These are phyloP conservation scores for Phlebopus sp. DNA, from an alignment of 1,284 basidiomycete genomes.

Conservation along the genomic window DNA sequence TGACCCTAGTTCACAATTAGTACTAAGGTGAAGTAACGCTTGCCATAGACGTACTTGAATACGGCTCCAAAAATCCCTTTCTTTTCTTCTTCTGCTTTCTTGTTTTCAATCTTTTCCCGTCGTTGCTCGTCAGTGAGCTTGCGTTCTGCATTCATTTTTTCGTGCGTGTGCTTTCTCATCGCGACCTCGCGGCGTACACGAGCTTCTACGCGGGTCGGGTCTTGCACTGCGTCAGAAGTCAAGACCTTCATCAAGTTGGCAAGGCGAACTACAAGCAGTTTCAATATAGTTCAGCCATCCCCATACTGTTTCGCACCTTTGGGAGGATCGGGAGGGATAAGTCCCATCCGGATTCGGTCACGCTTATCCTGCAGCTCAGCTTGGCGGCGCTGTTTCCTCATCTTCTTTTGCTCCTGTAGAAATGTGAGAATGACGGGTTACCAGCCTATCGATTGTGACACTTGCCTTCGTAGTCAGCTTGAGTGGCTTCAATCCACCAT, in stretches of 20 bases:
- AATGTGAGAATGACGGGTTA: conserved; percentile 1
- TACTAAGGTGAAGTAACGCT: neutral
- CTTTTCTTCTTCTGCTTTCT: conserved; percentile 83
- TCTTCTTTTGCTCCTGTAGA: conserved; percentile 90
- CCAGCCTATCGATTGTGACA: neutral
- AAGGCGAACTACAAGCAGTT: conserved; percentile 67
- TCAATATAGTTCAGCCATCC: conserved; percentile 11
- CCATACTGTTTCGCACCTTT: conserved; percentile 60
- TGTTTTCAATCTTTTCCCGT: conserved; percentile 80
- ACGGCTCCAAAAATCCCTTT: conserved; percentile 85
- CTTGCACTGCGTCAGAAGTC: conserved; percentile 94
- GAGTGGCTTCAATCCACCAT: conserved; percentile 72
- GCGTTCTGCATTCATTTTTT: conserved; percentile 89
- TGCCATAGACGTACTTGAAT: conserved; percentile 70
- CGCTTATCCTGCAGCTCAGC: conserved; percentile 93
- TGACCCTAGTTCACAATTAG: conserved; percentile 54
- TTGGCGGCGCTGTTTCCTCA: conserved; percentile 85
- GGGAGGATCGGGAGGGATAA: conserved; percentile 91
- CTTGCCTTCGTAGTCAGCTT: conserved; percentile 85
- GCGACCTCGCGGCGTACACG: conserved; percentile 92
- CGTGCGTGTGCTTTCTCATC: conserved; percentile 84
- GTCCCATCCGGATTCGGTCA: conserved; percentile 94
- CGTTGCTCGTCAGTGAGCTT: conserved; percentile 91
- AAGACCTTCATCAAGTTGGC: conserved; percentile 98
- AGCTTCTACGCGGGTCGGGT: conserved; percentile 96